Conservation (phyloP, 108 stramenopile species). For the Nitzschia inconspicua region DNA sequence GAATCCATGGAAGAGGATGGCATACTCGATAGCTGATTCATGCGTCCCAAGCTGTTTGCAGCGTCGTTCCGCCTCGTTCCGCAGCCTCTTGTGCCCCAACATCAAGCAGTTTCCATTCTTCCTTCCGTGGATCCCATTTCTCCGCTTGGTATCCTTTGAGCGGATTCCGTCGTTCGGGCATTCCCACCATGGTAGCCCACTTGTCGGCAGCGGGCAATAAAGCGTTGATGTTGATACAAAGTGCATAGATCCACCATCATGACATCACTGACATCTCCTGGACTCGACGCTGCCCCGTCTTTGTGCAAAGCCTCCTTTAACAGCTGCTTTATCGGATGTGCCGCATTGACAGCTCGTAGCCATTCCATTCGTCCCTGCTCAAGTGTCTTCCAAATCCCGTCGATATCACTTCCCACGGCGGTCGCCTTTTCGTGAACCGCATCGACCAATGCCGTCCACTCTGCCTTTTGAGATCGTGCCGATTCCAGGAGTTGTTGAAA, state of each 20-base stretch:
- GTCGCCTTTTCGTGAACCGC: conserved; percentile 29
- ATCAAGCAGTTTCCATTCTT: conserved; percentile 56
- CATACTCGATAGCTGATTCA: too few species aligned
- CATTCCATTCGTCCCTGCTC: conserved; percentile 52
- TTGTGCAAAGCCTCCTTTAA: conserved; percentile 45
- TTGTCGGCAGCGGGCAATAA: conserved; percentile 7
- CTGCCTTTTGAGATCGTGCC: conserved; percentile 25
- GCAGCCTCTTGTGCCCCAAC: conserved; percentile 60
- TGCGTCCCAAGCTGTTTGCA: conserved; percentile 57
- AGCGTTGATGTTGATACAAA: conserved; percentile 36
- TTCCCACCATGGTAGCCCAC: conserved; percentile 45
- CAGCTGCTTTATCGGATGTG: conserved; percentile 52
- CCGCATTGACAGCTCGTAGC: conserved; percentile 41
- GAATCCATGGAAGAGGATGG: too few species aligned
- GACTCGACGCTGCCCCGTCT: conserved; percentile 25
- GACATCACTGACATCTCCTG: conserved; percentile 59
- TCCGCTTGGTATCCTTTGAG: conserved; percentile 46
- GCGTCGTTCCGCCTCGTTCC: conserved; percentile 47
- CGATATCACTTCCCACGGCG: conserved; percentile 45
- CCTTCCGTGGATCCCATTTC: conserved; percentile 51
- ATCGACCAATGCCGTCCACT: conserved; percentile 37
- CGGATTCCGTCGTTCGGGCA: conserved; percentile 42
- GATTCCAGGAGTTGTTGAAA: conserved; percentile 36
- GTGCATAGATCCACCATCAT: conserved; percentile 67
- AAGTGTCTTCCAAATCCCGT: conserved; percentile 48